Evolutionary conservation across 2,329 filamentous ascomycete genomes (phyloP).

Genomic region (Chalara sp.): DNA sequence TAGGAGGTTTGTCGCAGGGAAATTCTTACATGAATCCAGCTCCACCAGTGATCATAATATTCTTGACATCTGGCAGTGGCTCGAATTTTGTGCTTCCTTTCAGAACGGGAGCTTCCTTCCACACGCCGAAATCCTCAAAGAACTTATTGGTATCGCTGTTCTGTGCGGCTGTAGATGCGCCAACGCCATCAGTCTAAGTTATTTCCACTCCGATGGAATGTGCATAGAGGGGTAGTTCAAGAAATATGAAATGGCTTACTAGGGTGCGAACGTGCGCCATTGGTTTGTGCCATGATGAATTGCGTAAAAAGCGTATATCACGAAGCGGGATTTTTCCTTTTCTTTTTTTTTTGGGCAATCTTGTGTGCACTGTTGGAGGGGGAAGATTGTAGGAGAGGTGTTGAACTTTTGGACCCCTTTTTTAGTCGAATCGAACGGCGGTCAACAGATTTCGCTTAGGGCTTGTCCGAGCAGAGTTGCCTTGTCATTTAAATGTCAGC

Average conservation of each 20-base stretch:
- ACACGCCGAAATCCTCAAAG: conserved; percentile 56
- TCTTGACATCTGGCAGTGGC: conserved; percentile 62
- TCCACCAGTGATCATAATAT: conserved; percentile 78
- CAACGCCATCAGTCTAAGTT: background rate
- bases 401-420: too few relatives aligned
- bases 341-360: background rate
- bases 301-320: background rate
- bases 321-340: background rate
- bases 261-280: background rate
- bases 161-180: conserved; percentile 8
- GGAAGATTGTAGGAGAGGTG: too few relatives aligned
- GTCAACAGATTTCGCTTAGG: too few relatives aligned
- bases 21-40: conserved; percentile 74
- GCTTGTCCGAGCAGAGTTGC: too few relatives aligned
- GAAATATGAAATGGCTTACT: background rate
- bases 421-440: too few relatives aligned
- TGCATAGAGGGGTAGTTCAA: background rate
- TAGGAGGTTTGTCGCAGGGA: conserved; percentile 3
- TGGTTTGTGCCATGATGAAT: conserved; percentile 7
- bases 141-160: conserved; percentile 28
- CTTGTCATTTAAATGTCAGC: too few relatives aligned
- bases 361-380: too few relatives aligned
- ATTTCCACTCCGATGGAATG: background rate
- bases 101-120: conserved; percentile 65
- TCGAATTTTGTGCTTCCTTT: conserved; percentile 65